Percentiles rank a stretch among this genome's conserved stretches.
phyloP scores from a whole-genome alignment of 257 asterid species.

The Datura wrightii region DNA sequence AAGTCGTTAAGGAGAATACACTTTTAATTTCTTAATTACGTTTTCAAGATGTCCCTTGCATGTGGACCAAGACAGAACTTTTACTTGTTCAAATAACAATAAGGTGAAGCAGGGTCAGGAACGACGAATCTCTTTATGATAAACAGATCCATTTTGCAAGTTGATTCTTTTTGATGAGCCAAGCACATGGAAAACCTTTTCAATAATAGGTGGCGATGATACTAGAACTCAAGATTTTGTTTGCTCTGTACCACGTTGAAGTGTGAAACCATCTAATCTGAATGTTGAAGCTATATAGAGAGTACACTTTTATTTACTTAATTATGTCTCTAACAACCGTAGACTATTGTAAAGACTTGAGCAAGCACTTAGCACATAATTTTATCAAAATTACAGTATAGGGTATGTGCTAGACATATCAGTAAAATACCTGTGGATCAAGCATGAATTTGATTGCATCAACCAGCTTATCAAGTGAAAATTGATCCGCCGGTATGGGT shows the following conservation, averaged over 20 bases:
- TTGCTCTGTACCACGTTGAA: not conserved
- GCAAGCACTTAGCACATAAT: not conserved
- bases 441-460: conserved; percentile 81
- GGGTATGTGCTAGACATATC: not conserved
- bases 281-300: not conserved
- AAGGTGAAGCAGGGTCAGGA: no score
- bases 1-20: not conserved
- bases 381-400: not conserved
- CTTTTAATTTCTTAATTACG: not conserved
- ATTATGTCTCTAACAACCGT: not conserved
- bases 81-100: no score
- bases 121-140: no score
- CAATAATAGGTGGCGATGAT: not conserved
- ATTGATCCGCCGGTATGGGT: conserved; percentile 84
- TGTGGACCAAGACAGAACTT: no score
- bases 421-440: conserved; percentile 56
- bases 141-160: no score
- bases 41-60: no score
- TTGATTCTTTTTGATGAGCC: not conserved
- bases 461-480: conserved; percentile 75
- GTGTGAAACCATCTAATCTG: not conserved
- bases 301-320: not conserved
- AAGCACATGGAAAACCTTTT: not conserved
- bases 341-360: not conserved
- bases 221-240: not conserved